Evolutionary conservation across 805 yeast genomes (phyloP), one percentile per base, ranked within the genome.

Genomic region (baker's yeast (Saccharomyces cerevisiae)): DNA sequence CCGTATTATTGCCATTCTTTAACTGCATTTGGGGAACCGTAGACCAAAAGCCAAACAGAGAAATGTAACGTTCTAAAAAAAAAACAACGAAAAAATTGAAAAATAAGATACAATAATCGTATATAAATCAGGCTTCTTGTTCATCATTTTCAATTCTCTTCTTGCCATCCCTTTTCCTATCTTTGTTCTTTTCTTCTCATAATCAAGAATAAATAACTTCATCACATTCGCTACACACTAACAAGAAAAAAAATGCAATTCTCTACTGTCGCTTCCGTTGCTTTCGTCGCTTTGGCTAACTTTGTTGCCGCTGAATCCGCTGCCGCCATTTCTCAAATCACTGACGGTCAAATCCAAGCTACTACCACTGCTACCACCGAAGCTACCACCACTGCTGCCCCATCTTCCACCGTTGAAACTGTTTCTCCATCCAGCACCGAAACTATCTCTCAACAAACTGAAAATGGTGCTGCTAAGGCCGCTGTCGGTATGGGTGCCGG

Each of bases 401-500:
- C 43, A 36, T 17, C 43, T 36, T 36, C 43, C 24, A 17, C 43
- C 22, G 43, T 36, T 13, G 43, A 36, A 36, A 36, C 43, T 24
- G 43, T 36, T 36, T 36, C 43, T 36, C 13, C 43, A 8, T 36
- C 43, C 43, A 36, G 43, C 24, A 36, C 43, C 6, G 43, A 36
- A 36, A 36, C 43, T 24, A 10, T 36, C 17, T 36, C 43, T 36
- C 55, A 46, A 43, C 53, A 57, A 54, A 53, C 70, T 22, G 43
- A 69, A 41, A 51, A 70, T 46, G 58, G 71, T 41, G 52, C 73
- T 36, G 52, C 71, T 36, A 56, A 52, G 51, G 52, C 59, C 29
- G 70, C 54, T 48, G 55, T 51, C 31, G 61, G 59, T 56, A 48
- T 59, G 46, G 60, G 59, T 55, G 60, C 69, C 50, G 66, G 65